These are phyloP conservation scores for Colletotrichum costaricense DNA, from an alignment of 2,329 filamentous ascomycete species.

Conservation along the genomic window DNA sequence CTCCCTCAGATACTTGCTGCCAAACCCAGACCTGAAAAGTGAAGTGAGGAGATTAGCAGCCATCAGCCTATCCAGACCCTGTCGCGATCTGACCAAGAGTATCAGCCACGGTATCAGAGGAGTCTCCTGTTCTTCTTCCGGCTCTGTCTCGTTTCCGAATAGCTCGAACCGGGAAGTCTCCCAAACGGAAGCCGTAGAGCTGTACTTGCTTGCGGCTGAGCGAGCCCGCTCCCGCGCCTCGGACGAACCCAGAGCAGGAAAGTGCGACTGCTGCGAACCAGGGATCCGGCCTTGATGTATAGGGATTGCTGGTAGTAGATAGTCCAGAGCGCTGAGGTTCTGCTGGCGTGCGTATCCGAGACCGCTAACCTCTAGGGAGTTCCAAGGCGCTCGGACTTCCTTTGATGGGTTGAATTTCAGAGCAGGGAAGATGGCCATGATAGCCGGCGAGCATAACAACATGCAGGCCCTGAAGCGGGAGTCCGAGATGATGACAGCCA, in stretches of 20 bases:
- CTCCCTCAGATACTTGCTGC: constrained; percentile 70
- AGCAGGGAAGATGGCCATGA: constrained; percentile 76
- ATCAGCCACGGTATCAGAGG: constrained; percentile 81
- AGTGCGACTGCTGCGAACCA: constrained; percentile 54
- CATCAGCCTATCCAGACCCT: constrained; percentile 71
- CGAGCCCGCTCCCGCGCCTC: constrained; percentile 50
- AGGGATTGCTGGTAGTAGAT: constrained; percentile 69
- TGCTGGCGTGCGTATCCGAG: constrained; percentile 57
- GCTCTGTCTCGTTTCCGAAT: constrained; percentile 43
- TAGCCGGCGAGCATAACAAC: constrained; percentile 74
- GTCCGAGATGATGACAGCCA: constrained; percentile 80
- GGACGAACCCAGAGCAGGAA: constrained; percentile 64
- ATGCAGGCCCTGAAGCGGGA: constrained; percentile 83
- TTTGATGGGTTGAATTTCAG: constrained; percentile 63
- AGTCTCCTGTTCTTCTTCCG: constrained; percentile 73
- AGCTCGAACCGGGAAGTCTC: constrained; percentile 46
- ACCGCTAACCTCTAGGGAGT: constrained; percentile 64
- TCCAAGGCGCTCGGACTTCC: constrained; percentile 62
- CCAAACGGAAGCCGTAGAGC: constrained; percentile 43
- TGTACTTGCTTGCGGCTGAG: constrained; percentile 41
- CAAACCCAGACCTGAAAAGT: constrained; percentile 75
- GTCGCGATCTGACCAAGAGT: constrained; percentile 67
- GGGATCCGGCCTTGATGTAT: constrained; percentile 45
- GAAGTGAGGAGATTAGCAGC: constrained; percentile 76
- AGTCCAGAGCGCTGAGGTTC: constrained; percentile 70